phyloP scores from a whole-genome alignment of 805 yeast genomes.

The Saccharomycopsis sp. region DNA sequence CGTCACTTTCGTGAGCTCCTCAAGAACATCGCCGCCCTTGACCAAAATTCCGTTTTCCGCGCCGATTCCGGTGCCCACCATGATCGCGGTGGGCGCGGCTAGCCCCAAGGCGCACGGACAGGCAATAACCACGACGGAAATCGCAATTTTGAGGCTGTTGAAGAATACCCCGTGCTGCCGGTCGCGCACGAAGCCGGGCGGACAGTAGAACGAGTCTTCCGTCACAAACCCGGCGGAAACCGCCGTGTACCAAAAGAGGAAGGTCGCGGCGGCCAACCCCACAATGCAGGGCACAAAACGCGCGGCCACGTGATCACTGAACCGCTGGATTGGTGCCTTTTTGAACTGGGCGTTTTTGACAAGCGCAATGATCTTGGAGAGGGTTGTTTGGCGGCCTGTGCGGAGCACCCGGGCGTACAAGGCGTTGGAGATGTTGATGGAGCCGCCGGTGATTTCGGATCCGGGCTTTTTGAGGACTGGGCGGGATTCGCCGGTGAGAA shows the following conservation, averaged over 20 bases:
- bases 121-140: constrained; percentile 92
- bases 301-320: constrained; percentile 79
- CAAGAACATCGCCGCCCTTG: constrained; percentile 89
- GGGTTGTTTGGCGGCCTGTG: constrained; percentile 79
- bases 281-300: constrained; percentile 77
- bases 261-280: constrained; percentile 54
- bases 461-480: constrained; percentile 62
- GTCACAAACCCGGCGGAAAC: constrained; percentile 22
- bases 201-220: constrained; percentile 27
- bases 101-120: constrained; percentile 98
- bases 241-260: constrained; percentile 51
- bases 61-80: constrained; percentile 98
- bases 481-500: constrained; percentile 85
- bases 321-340: constrained; percentile 86
- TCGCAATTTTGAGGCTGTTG: constrained; percentile 70
- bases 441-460: constrained; percentile 76
- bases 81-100: constrained; percentile 97
- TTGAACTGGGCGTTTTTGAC: constrained; percentile 86
- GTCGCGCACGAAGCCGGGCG: constrained; percentile 43
- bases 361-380: constrained; percentile 77
- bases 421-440: constrained; percentile 74
- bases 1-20: constrained; percentile 56
- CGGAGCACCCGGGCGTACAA: constrained; percentile 60
- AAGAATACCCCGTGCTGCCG: constrained; percentile 50
- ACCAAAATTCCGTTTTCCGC: constrained; percentile 84